Evolutionary conservation across 768 basidiomycete genomes (phyloP).

Genomic region (Brasilioporus rufonigricans): DNA sequence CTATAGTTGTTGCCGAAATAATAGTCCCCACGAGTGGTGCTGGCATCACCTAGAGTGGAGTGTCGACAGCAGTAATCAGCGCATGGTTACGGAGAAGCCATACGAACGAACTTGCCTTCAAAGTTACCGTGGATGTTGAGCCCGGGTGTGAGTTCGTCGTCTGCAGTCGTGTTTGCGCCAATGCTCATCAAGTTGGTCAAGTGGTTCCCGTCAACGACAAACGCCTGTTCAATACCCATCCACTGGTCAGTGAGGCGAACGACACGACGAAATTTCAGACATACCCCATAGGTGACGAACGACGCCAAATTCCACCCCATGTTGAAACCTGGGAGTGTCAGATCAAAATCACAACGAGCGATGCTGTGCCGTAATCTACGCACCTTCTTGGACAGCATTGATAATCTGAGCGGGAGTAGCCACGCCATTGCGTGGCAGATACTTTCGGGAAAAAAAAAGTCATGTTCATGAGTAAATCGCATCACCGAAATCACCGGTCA

Average conservation of each 20-base stretch:
- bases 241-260: neutral
- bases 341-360: neutral
- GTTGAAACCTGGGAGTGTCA: constrained; percentile 17
- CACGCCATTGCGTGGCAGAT: constrained; percentile 19
- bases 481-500: neutral
- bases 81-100: neutral
- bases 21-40: constrained; percentile 24
- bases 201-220: constrained; percentile 27
- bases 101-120: constrained; percentile 15
- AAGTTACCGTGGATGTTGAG: constrained; percentile 24
- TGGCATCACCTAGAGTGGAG: constrained; percentile 19
- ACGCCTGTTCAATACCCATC: constrained; percentile 10
- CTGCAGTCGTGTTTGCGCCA: constrained; percentile 21
- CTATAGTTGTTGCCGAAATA: constrained; percentile 26
- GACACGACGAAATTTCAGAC: neutral
- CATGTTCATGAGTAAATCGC: neutral
- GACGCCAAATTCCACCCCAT: constrained; percentile 23
- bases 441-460: constrained; percentile 6
- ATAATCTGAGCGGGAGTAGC: constrained; percentile 24
- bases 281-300: constrained; percentile 23
- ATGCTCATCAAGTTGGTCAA: constrained; percentile 28
- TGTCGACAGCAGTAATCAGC: neutral
- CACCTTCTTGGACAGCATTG: constrained; percentile 23
- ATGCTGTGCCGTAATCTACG: neutral
- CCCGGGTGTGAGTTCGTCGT: constrained; percentile 13